Evolutionary conservation across 2,329 filamentous ascomycete species (phyloP), one percentile per base, ranked within the genome.

Genomic region (Sporothrix curviconia): DNA sequence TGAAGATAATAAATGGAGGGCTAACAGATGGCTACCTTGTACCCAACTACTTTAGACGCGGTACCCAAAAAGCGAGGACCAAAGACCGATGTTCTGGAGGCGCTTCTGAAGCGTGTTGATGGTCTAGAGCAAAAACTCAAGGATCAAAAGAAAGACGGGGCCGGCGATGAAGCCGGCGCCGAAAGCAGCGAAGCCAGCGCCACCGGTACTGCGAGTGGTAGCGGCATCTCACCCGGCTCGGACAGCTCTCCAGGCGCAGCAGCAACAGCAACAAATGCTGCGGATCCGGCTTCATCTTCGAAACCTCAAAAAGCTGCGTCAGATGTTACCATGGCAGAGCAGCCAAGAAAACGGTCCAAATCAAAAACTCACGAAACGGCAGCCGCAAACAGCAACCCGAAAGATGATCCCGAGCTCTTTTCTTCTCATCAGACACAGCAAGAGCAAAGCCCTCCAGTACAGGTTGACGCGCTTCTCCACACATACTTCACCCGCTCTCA

Each of bases 1-100:
- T n/a, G n/a, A n/a, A n/a, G n/a, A n/a, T n/a, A n/a, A n/a, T n/a
- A n/a, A n/a, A n/a, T n/a, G n/a, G n/a, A n/a, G n/a, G n/a, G n/a
- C n/a, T n/a, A n/a, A n/a, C n/a, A n/a, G n/a, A n/a, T n/a, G n/a
- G n/a, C n/a, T n/a, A 46, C 32, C 7, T 22, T 32, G 44, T 36
- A 34, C 44, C n/a, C 28, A 11, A n/a, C 24, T n/a, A 7, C 14
- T 32, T 19, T 64, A 92, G 90, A 95, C 75, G 90, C 90, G 25
- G 83, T 94, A 17, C 90, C 90, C 0, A 95, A 95, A 74, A 95
- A 95, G 70, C 80, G 90, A 69, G 90, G 90, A 0, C 90, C 90
- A 3, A 95, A 95, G 72, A 95, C 90, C 28, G 90, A 95, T 69
- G 89, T 95, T 4, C 76, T 95, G 32, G 90, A 95, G 69, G 89